A percentile compares a stretch with the other conserved stretches of the same genome.
These are phyloP conservation scores for Dianthus caryophyllus DNA, from an alignment of 148 eudicot species.

Conservation along the genomic window DNA sequence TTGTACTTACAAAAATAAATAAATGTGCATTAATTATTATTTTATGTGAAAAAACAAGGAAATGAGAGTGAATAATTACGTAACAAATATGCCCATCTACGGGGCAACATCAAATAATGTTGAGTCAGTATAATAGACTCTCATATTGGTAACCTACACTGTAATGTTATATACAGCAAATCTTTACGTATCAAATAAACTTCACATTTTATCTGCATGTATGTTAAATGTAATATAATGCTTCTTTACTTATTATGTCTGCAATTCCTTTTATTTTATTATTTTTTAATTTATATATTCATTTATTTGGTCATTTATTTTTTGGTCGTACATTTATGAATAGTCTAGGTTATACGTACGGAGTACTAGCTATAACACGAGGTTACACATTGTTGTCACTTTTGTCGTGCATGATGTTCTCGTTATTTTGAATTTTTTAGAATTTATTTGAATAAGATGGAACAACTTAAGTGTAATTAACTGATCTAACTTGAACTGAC, in stretches of 20 bases:
- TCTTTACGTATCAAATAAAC: conserved; percentile 8
- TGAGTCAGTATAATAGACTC: conserved; percentile 22
- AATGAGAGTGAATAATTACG: conserved; percentile 16
- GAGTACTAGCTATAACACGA: background rate
- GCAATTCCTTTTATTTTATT: background rate
- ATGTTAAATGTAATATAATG: background rate
- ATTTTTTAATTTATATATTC: background rate
- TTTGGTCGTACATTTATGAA: background rate
- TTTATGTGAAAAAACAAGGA: background rate
- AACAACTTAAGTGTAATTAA: too few species aligned
- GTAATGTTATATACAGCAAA: background rate
- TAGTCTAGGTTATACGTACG: background rate
- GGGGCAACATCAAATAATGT: conserved; percentile 18
- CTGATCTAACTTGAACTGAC: too few species aligned
- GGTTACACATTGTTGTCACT: background rate
- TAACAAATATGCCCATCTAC: conserved; percentile 22
- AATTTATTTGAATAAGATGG: too few species aligned
- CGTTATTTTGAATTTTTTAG: too few species aligned
- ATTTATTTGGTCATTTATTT: background rate
- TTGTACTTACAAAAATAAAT: too few species aligned
- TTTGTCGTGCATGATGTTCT: too few species aligned
- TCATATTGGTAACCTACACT: conserved; percentile 23
- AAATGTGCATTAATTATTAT: background rate
- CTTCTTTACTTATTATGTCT: background rate
- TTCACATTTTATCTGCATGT: conserved; percentile 11